These are phyloP conservation scores for Starmera amethionina DNA, from an alignment of 805 yeast genomes.

Conservation along the genomic window DNA sequence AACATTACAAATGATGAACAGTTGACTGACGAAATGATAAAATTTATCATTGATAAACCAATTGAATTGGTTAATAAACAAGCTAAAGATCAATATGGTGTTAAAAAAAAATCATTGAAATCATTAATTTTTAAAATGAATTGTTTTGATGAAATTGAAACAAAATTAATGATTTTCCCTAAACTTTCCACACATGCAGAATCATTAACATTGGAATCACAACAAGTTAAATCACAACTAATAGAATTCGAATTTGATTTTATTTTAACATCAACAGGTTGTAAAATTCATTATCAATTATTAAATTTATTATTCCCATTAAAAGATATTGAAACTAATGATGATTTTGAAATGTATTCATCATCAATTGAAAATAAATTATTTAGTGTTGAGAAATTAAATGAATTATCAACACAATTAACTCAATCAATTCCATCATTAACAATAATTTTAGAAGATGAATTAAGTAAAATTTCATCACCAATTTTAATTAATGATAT, in stretches of 20 bases:
- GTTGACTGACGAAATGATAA: conserved; percentile 26
- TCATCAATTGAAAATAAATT: conserved; percentile 55
- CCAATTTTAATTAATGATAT: conserved; percentile 54
- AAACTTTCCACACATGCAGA: conserved; percentile 26
- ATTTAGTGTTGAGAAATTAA: conserved; percentile 35
- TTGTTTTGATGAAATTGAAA: conserved; percentile 46
- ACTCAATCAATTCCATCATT: conserved; percentile 50
- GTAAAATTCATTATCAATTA: conserved; percentile 51
- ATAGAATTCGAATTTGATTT: conserved; percentile 34
- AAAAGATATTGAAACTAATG: conserved; percentile 37
- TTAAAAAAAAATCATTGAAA: conserved; percentile 15
- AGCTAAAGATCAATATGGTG: conserved; percentile 15
- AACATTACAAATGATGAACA: conserved; percentile 21
- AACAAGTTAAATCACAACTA: conserved; percentile 27
- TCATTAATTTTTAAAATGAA: conserved; percentile 40
- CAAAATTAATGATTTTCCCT: conserved; percentile 39
- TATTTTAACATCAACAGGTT: conserved; percentile 41
- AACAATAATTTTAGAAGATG: conserved; percentile 47
- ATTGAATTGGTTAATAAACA: conserved; percentile 19
- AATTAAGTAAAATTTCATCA: conserved; percentile 49
- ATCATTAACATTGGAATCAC: conserved; percentile 24
- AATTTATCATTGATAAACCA: conserved; percentile 33
- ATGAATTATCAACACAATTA: conserved; percentile 32
- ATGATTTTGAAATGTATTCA: conserved; percentile 52
- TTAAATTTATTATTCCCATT: conserved; percentile 66